A percentile compares a stretch with the other conserved stretches of the same genome.
Evolutionary conservation across 1,284 basidiomycete species (phyloP).

Genomic region (Peniophora sp.): DNA sequence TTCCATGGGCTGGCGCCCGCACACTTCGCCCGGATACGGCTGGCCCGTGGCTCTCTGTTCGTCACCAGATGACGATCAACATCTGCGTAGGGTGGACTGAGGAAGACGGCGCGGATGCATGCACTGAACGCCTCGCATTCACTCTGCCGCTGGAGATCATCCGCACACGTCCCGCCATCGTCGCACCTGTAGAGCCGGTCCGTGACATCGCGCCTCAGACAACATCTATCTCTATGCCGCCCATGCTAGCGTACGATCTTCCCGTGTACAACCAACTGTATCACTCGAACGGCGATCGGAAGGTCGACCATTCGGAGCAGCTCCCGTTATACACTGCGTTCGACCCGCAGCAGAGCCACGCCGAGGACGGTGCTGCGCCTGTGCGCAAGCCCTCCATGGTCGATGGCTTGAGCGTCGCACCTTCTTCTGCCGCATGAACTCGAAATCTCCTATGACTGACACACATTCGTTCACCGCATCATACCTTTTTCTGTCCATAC

Average conservation of each 20-base stretch:
- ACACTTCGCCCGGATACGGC: slow-evolving; percentile 35
- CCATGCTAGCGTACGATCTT: slow-evolving; percentile 27
- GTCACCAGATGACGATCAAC: slow-evolving; percentile 45
- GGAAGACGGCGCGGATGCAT: slow-evolving; percentile 22
- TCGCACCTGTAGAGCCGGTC: slow-evolving; percentile 8
- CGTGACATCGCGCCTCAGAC: neutral
- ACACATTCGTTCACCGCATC: no score
- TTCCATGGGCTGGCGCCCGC: slow-evolving; percentile 33
- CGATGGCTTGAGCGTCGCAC: no score
- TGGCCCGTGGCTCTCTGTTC: slow-evolving; percentile 51
- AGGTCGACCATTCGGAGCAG: slow-evolving; percentile 57
- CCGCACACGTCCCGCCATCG: slow-evolving; percentile 10
- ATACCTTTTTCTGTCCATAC: no score
- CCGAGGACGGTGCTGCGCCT: no score
- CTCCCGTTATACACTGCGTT: slow-evolving; percentile 54
- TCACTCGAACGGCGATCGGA: slow-evolving; percentile 61
- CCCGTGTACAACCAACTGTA: slow-evolving; percentile 75
- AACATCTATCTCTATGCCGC: neutral
- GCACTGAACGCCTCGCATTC: slow-evolving; percentile 30
- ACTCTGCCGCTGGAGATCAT: slow-evolving; percentile 51
- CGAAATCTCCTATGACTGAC: no score
- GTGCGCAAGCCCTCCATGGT: no score
- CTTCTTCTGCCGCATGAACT: no score
- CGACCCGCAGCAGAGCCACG: no score
- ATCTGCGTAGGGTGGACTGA: slow-evolving; percentile 48